phyloP scores from a whole-genome alignment of 805 yeast genomes.

The Ogataea paraovalis region DNA sequence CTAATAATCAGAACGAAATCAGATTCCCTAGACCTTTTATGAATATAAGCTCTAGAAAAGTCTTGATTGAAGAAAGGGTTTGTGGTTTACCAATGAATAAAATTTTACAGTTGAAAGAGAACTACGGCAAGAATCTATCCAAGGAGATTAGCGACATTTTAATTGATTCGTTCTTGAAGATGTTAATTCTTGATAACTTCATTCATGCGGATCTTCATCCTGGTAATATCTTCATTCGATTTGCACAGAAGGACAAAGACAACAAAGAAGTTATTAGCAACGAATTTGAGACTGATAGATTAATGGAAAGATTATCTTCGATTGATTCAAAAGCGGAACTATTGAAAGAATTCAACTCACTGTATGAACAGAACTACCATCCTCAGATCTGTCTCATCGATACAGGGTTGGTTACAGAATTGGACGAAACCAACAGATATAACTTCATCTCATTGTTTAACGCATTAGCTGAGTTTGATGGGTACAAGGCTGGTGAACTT shows the following conservation, averaged over 20 bases:
- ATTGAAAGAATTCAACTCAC: conserved; percentile 40
- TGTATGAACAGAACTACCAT: conserved; percentile 55
- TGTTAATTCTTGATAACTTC: conserved; percentile 90
- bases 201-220: conserved; percentile 97
- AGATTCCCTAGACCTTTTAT: conserved; percentile 78
- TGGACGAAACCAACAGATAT: conserved; percentile 68
- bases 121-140: conserved; percentile 44
- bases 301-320: conserved; percentile 38
- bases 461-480: conserved; percentile 87
- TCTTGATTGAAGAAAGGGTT: conserved; percentile 82
- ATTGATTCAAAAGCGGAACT: conserved; percentile 30
- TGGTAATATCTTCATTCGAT: conserved; percentile 72
- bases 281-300: conserved; percentile 44
- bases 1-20: conserved; percentile 45
- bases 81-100: conserved; percentile 79
- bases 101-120: conserved; percentile 51
- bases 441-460: conserved; percentile 88
- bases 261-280: conserved; percentile 38
- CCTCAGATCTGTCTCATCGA: conserved; percentile 91
- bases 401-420: conserved; percentile 89
- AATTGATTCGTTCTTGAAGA: conserved; percentile 85
- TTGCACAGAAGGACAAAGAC: conserved; percentile 38
- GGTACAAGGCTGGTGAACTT: conserved; percentile 88
- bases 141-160: conserved; percentile 75
- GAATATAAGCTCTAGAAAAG: conserved; percentile 59